Conservation (phyloP, 305 asterid genomes). For the Solanum chacoense region DNA sequence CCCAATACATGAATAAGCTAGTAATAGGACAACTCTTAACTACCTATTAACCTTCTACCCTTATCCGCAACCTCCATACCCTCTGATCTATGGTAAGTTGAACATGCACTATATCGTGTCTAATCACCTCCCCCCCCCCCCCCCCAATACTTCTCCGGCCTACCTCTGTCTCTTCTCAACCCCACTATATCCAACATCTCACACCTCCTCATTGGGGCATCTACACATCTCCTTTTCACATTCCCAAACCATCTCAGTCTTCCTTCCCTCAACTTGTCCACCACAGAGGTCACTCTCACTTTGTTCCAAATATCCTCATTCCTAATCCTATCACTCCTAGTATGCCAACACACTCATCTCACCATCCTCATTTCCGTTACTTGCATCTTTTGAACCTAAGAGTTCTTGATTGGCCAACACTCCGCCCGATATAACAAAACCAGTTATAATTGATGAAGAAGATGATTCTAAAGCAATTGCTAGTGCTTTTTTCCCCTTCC, state of each 20-base stretch:
- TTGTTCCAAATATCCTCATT: not conserved
- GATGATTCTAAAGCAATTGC: not conserved
- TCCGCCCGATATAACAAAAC: rapidly evolving
- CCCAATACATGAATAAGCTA: not conserved
- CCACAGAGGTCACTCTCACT: not conserved
- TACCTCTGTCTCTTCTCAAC: rapidly evolving
- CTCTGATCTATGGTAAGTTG: not conserved
- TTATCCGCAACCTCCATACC: not conserved
- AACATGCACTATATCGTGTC: not conserved
- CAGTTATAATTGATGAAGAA: not conserved
- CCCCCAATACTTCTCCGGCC: not conserved
- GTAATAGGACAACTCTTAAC: not conserved
- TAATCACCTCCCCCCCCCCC: not conserved
- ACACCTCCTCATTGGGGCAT: not conserved
- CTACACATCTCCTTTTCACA: rapidly evolving
- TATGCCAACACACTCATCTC: not conserved
- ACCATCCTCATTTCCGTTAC: not conserved
- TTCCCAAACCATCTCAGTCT: not conserved
- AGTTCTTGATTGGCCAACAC: not conserved
- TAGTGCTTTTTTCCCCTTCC: not conserved
- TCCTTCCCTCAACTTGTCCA: not conserved
- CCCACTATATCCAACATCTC: not conserved
- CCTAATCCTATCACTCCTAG: not conserved
- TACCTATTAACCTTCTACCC: rapidly evolving
- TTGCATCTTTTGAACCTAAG: not conserved